A percentile compares a stretch with the other conserved stretches of the same genome.
Evolutionary conservation across 2,329 filamentous ascomycete species (phyloP).

Genomic region (Hymenoscyphus occultus): DNA sequence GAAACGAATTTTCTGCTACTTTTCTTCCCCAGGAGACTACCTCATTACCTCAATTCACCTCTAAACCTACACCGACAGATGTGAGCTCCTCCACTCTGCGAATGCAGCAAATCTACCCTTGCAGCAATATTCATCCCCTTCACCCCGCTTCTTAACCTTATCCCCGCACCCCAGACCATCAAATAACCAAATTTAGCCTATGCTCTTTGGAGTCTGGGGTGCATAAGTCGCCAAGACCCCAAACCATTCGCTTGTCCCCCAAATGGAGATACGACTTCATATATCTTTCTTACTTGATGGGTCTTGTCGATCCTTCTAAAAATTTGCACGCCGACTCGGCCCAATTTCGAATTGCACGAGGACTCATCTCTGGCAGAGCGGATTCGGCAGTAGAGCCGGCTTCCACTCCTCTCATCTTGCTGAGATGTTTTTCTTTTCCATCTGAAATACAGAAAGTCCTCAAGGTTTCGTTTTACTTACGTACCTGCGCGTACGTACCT

Average conservation of each 20-base stretch:
- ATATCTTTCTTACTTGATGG: not conserved
- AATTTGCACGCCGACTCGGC: not conserved
- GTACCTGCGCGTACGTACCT: not conserved
- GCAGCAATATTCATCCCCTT: not conserved
- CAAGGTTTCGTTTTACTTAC: not conserved
- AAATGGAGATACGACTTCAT: slow-evolving; percentile 3
- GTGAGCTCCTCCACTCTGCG: not conserved
- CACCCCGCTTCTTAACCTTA: slow-evolving; percentile 3
- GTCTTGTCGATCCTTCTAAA: slow-evolving; percentile 1
- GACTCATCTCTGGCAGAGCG: not conserved
- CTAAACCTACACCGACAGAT: not conserved
- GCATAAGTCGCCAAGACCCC: not conserved
- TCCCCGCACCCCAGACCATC: slow-evolving; percentile 3
- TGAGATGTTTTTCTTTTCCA: not conserved
- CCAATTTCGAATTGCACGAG: not conserved
- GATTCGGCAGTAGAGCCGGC: not conserved
- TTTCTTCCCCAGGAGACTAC: no score
- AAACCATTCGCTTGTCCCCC: not conserved
- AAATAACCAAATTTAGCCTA: slow-evolving; percentile 4
- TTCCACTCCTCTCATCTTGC: not conserved
- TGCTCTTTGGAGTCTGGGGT: slow-evolving; percentile 4
- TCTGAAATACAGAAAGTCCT: not conserved
- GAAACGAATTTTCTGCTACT: no score
- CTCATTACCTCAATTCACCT: no score
- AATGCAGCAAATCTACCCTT: not conserved